phyloP scores from a whole-genome alignment of 768 basidiomycete species.

The Leccinum obscurum region DNA sequence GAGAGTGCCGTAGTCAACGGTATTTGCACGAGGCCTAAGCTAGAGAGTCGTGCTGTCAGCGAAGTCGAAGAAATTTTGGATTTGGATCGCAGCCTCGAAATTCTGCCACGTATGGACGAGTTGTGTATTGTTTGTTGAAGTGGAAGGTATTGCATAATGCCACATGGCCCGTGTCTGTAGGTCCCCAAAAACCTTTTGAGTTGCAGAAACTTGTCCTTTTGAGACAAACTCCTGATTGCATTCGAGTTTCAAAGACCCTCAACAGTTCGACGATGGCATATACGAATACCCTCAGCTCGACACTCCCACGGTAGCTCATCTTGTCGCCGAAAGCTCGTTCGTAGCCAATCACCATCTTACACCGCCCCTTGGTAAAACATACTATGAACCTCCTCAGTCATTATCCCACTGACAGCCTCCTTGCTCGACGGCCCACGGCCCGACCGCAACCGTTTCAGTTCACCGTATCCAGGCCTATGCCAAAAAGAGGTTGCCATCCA shows the following conservation, averaged over 20 bases:
- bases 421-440: background rate
- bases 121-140: conserved; percentile 19
- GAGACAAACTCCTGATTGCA: background rate
- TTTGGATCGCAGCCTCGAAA: background rate
- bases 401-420: background rate
- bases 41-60: background rate
- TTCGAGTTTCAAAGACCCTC: background rate
- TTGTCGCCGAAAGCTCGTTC: background rate
- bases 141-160: conserved; percentile 3
- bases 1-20: background rate
- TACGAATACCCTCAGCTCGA: background rate
- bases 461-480: background rate
- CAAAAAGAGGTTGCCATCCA: background rate
- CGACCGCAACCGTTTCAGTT: background rate
- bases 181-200: no score
- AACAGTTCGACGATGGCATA: background rate
- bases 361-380: no score
- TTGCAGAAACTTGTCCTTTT: background rate
- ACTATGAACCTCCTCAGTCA: background rate
- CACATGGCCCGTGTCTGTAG: no score
- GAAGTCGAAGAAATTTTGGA: background rate
- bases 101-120: conserved; percentile 13
- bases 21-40: background rate
- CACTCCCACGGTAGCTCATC: background rate
- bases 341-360: background rate